Evolutionary conservation across 1,284 basidiomycete species (phyloP), one percentile per base, ranked within the genome.

Genomic region (Tilletia indica): DNA sequence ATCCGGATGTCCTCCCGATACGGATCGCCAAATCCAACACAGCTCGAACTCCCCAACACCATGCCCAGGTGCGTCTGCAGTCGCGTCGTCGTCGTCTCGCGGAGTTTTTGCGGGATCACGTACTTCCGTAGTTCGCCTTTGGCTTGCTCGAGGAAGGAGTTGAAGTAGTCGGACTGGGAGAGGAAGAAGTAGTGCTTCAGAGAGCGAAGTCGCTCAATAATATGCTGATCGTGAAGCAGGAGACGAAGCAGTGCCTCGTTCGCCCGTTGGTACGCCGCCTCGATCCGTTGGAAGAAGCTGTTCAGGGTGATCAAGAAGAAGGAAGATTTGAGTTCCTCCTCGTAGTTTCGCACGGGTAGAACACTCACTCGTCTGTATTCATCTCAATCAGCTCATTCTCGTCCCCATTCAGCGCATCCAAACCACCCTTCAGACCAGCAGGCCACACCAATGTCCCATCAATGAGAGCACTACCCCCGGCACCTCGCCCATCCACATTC

Each of bases 1-100:
- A 84, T 77, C n/a, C 76, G 76, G 49, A 84, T 70, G 38, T 84
- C 82, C 70, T 84, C 82, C 48, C 77, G 72, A 68, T 80, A 84
- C 36, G 80, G 81, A 68, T 84, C 82, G 21, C 74, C 71, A 51
- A 79, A 84, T 19, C 82, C 82, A 11, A 83, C 82, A 8, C 74
- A 79, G 56, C 76, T 76, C 48, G 78, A 80, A 64, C 80, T 82
- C 12, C 81, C 81, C 14, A 84, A 72, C 21, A 82, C 82, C 63
- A 81, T 79, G 39, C 81, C 82, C 8, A 84, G 78, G 61, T 82
- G 82, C n/a, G 80, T 79, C 67, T 83, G 81, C 49, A 84, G 70
- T 0, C 82, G 75, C 49, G 78, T 76, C 71, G 78, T 74, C 47
- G 80, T 79, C 61, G 79, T 79, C 64, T 83, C 82, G 79, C 92